Percentiles rank a stretch among this genome's conserved stretches.
phyloP scores from a whole-genome alignment of 768 basidiomycete genomes.

The Tricholoma hemisulphureum region DNA sequence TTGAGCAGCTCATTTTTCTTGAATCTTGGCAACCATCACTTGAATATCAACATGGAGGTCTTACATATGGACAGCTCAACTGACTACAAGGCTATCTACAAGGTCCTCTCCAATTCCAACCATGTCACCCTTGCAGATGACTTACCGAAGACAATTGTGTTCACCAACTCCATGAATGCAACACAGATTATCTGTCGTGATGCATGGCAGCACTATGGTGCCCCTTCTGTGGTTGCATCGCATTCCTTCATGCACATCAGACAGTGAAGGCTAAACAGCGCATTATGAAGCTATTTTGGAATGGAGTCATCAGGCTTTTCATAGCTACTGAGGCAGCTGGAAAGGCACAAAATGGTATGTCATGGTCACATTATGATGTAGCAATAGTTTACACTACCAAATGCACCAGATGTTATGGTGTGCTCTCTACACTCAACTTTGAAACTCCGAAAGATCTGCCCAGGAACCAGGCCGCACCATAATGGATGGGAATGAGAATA shows the following conservation, averaged over 20 bases:
- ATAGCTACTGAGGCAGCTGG: constrained; percentile 36
- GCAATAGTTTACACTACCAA: no score
- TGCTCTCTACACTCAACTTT: no score
- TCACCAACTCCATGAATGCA: constrained; percentile 19
- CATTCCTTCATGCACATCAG: constrained; percentile 25
- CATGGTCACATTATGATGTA: no score
- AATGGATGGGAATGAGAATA: no score
- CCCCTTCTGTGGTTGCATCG: constrained; percentile 16
- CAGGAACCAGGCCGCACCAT: no score
- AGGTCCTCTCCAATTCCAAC: constrained; percentile 3
- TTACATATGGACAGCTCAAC: no score
- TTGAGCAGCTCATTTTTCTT: neutral
- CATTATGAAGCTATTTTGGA: constrained; percentile 23
- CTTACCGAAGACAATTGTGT: constrained; percentile 22
- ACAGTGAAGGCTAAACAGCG: constrained; percentile 17
- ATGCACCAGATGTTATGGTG: no score
- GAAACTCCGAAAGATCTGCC: no score
- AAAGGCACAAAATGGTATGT: no score
- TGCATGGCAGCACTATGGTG: constrained; percentile 5
- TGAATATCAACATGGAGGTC: neutral
- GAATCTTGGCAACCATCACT: neutral
- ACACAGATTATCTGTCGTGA: constrained; percentile 14
- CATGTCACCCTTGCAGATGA: constrained; percentile 5
- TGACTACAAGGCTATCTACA: no score
- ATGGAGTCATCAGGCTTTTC: constrained; percentile 23